Evolutionary conservation across 2,329 filamentous ascomycete genomes (phyloP).

Genomic region (Herpotrichia juniperi): DNA sequence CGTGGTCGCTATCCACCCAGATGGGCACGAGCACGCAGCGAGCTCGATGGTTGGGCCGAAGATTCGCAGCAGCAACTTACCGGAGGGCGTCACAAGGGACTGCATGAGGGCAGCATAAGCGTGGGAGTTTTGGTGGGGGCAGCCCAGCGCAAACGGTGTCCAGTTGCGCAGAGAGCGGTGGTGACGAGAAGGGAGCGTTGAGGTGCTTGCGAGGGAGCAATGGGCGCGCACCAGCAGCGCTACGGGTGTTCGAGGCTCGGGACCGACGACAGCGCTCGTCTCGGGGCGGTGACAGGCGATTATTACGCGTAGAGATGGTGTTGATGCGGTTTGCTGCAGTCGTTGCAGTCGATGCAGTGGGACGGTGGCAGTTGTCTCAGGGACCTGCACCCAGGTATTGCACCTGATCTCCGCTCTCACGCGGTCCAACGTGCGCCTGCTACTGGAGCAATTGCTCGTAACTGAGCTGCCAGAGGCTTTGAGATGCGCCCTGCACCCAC

Average conservation of each 20-base stretch:
- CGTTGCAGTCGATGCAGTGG: too few relatives aligned
- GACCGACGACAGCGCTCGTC: not conserved
- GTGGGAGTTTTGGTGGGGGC: conserved; percentile 30
- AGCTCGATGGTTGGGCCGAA: conserved; percentile 46
- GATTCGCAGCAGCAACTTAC: conserved; percentile 49
- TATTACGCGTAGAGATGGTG: conserved; percentile 2
- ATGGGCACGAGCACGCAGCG: conserved; percentile 41
- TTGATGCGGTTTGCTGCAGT: conserved; percentile 1
- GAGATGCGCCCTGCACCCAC: conserved; percentile 13
- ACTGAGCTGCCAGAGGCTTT: conserved; percentile 15
- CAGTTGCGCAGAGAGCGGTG: not conserved
- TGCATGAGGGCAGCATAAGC: conserved; percentile 51
- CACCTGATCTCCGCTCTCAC: conserved; percentile 31
- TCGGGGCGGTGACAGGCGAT: not conserved
- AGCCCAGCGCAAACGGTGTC: conserved; percentile 6
- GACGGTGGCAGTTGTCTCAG: too few relatives aligned
- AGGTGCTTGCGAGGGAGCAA: not conserved
- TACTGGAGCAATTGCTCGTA: conserved; percentile 30
- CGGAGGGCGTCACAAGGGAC: conserved; percentile 49
- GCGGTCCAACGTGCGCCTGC: conserved; percentile 31
- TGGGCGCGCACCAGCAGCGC: not conserved
- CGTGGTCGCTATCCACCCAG: conserved; percentile 40
- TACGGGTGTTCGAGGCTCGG: not conserved
- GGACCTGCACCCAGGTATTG: too few relatives aligned
- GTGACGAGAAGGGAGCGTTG: not conserved